A percentile compares a stretch with the other conserved stretches of the same genome.
Evolutionary conservation across 345 rosid genomes (phyloP).

Genomic region (Citrus reticulata): DNA sequence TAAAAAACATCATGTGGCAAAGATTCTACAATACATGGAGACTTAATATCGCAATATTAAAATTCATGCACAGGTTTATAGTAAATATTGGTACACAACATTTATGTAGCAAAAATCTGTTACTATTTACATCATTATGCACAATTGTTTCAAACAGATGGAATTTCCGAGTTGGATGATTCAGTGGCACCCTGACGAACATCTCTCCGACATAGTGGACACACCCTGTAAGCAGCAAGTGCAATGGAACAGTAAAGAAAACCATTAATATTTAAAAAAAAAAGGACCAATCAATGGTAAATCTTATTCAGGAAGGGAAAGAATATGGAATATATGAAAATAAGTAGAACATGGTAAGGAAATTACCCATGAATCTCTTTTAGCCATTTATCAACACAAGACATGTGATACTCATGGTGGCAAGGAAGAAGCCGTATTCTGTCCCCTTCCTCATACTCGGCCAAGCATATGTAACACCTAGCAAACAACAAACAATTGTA

Average conservation of each 20-base stretch:
- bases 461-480: conserved; percentile 74
- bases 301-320: not conserved
- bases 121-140: conserved; percentile 21
- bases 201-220: conserved; percentile 73
- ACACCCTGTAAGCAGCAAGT: conserved; percentile 40
- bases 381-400: conserved; percentile 80
- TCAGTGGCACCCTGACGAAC: conserved; percentile 39
- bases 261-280: not conserved
- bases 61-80: not conserved
- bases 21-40: not conserved
- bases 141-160: conserved; percentile 29
- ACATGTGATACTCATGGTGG: conserved; percentile 77
- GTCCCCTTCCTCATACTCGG: conserved; percentile 69
- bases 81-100: not conserved
- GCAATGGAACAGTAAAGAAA: not conserved
- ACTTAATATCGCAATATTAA: not conserved
- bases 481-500: not conserved
- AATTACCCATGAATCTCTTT: conserved; percentile 77
- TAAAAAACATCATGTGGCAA: not conserved
- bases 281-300: not conserved
- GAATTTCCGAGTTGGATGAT: conserved; percentile 29
- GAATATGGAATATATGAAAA: not conserved
- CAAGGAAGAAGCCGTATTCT: conserved; percentile 73
- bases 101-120: not conserved
- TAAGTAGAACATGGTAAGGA: not conserved